phyloP scores from a whole-genome alignment of 2,329 filamentous ascomycete species.

The Eutypa lata region DNA sequence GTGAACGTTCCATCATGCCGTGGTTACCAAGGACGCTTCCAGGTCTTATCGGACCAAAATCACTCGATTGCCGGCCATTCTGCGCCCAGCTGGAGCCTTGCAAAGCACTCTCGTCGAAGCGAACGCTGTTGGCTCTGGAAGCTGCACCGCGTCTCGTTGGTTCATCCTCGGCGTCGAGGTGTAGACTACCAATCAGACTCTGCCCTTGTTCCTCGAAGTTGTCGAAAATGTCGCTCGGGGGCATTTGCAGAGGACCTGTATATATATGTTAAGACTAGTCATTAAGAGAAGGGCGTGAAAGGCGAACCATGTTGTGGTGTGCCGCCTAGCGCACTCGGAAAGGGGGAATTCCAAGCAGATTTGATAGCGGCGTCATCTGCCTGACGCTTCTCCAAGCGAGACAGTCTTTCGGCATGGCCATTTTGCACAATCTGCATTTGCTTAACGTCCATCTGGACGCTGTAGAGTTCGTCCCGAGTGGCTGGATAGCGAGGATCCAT shows the following conservation, averaged over 20 bases:
- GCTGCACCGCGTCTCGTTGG: slow-evolving; percentile 80
- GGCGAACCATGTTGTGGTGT: slow-evolving; percentile 81
- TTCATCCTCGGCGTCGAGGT: slow-evolving; percentile 84
- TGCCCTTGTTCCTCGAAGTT: slow-evolving; percentile 85
- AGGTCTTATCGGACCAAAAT: slow-evolving; percentile 74
- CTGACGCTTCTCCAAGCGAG: slow-evolving; percentile 63
- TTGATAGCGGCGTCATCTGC: slow-evolving; percentile 68
- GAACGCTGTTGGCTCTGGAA: slow-evolving; percentile 92
- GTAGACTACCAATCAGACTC: slow-evolving; percentile 74
- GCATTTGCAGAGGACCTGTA: slow-evolving; percentile 74
- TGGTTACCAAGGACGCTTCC: slow-evolving; percentile 76
- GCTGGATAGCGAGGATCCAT: slow-evolving; percentile 64
- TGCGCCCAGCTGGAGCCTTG: slow-evolving; percentile 85
- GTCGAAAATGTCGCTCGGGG: slow-evolving; percentile 81
- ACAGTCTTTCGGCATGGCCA: slow-evolving; percentile 59
- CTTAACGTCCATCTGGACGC: slow-evolving; percentile 68
- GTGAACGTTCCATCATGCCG: slow-evolving; percentile 82
- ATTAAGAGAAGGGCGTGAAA: slow-evolving; percentile 5
- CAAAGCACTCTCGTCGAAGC: slow-evolving; percentile 93
- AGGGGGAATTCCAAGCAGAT: slow-evolving; percentile 91
- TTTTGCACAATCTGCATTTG: slow-evolving; percentile 62
- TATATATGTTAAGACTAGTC: slow-evolving; percentile 15
- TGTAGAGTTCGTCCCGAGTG: slow-evolving; percentile 63
- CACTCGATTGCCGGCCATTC: slow-evolving; percentile 75
- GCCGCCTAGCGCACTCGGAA: slow-evolving; percentile 78